phyloP scores from a whole-genome alignment of 257 asterid species.

The Solanum pimpinellifolium region DNA sequence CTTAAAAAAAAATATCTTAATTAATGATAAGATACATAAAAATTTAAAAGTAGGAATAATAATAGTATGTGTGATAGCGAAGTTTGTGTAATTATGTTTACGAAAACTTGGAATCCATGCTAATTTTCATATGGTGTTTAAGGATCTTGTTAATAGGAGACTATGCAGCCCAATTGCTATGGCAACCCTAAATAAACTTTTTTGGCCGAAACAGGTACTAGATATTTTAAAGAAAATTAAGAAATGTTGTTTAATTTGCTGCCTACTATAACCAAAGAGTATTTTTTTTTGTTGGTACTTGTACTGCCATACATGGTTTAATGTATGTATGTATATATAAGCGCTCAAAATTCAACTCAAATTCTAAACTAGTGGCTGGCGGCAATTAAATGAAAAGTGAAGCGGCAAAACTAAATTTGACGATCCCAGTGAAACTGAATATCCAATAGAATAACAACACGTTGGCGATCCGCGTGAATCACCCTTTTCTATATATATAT shows the following conservation, averaged over 20 bases:
- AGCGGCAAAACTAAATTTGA: not conserved
- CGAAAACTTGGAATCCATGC: not conserved
- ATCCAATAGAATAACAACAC: not conserved
- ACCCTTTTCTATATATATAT: not conserved
- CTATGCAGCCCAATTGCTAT: not conserved
- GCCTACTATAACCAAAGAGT: too few relatives aligned
- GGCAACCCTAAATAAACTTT: too few relatives aligned
- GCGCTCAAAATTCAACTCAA: not conserved
- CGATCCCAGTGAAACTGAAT: not conserved
- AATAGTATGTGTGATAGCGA: too few relatives aligned
- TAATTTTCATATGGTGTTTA: not conserved
- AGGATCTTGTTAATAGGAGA: not conserved
- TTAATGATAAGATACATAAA: too few relatives aligned
- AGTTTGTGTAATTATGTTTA: too few relatives aligned
- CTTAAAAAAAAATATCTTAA: too few relatives aligned
- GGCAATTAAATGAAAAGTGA: not conserved
- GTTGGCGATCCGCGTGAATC: constrained; percentile 18
- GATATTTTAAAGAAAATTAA: not conserved
- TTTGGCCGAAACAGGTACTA: not conserved
- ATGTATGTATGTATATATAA: too few relatives aligned
- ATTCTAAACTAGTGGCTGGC: not conserved
- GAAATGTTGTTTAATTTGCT: too few relatives aligned
- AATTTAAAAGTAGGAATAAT: accelerated
- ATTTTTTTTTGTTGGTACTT: too few relatives aligned
- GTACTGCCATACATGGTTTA: not conserved